Evolutionary conservation across 164 flowering plant genomes (phyloP).

Genomic region (Saururus chinensis): DNA sequence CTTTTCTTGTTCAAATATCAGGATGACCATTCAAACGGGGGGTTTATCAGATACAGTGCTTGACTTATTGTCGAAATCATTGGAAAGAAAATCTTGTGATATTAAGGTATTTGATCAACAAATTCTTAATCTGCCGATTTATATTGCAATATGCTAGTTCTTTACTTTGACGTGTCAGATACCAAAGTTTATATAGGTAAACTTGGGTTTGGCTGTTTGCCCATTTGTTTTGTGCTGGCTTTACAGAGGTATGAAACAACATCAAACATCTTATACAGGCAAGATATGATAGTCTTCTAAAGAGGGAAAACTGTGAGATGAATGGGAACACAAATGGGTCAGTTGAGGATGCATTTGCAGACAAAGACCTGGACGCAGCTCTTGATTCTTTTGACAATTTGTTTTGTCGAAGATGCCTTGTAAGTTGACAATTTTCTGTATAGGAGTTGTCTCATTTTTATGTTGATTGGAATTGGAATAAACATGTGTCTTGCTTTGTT

Average conservation of each 20-base stretch:
- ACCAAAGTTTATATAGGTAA: conserved; percentile 20
- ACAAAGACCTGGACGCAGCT: conserved; percentile 88
- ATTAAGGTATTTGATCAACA: conserved; percentile 46
- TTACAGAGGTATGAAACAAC: conserved; percentile 92
- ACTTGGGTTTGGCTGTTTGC: conserved; percentile 69
- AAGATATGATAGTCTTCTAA: conserved; percentile 62
- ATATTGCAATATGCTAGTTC: neutral
- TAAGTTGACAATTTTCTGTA: conserved; percentile 13
- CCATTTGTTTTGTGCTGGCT: conserved; percentile 72
- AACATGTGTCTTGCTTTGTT: no score
- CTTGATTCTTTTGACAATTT: conserved; percentile 87
- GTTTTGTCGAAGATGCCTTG: conserved; percentile 86
- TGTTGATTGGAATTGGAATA: neutral
- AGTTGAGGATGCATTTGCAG: conserved; percentile 34
- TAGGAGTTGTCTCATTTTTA: neutral
- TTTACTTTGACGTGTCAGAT: conserved; percentile 16
- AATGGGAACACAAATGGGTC: conserved; percentile 27
- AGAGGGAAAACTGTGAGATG: conserved; percentile 30
- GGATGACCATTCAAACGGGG: conserved; percentile 55
- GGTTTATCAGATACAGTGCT: conserved; percentile 69
- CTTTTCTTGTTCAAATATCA: conserved; percentile 11
- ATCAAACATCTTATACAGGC: conserved; percentile 98
- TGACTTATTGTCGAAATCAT: conserved; percentile 55
- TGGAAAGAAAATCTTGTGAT: conserved; percentile 66
- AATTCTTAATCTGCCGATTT: neutral